These are phyloP conservation scores for Castanea mollissima DNA, from an alignment of 306 rosid species.

Conservation along the genomic window DNA sequence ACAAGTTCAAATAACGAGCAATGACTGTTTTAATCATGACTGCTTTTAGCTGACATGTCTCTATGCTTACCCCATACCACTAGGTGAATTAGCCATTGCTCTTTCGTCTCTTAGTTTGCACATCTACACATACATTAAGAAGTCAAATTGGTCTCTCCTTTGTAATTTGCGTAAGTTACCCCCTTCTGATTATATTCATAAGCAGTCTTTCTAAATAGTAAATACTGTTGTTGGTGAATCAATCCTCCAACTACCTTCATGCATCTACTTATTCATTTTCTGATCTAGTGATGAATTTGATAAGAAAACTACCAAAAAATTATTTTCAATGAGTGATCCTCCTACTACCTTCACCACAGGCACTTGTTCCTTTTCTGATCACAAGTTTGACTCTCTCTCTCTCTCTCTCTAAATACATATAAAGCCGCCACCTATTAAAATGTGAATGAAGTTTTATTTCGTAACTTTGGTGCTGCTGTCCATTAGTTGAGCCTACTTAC, in stretches of 20 bases:
- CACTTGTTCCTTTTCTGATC: neutral
- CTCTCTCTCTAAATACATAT: neutral
- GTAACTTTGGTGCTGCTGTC: neutral
- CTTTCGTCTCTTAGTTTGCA: neutral
- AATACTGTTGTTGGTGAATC: too few species aligned
- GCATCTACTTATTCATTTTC: too few species aligned
- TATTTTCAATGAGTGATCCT: too few species aligned
- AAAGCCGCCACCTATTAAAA: neutral
- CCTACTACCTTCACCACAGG: neutral
- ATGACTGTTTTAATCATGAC: neutral
- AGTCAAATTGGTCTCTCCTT: neutral
- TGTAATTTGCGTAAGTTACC: neutral
- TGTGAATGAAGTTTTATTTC: neutral
- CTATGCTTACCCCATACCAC: neutral
- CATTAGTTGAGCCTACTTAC: neutral
- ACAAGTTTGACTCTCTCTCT: too few species aligned
- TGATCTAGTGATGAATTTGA: too few species aligned
- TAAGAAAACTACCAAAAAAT: too few species aligned
- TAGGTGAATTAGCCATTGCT: neutral
- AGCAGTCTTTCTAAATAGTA: too few species aligned
- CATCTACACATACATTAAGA: neutral
- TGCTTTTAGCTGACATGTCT: neutral
- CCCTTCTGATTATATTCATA: neutral
- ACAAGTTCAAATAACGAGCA: neutral
- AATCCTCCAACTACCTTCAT: too few species aligned